Conservation (phyloP, 2,329 filamentous ascomycete genomes). For the Cytospora leucostoma region DNA sequence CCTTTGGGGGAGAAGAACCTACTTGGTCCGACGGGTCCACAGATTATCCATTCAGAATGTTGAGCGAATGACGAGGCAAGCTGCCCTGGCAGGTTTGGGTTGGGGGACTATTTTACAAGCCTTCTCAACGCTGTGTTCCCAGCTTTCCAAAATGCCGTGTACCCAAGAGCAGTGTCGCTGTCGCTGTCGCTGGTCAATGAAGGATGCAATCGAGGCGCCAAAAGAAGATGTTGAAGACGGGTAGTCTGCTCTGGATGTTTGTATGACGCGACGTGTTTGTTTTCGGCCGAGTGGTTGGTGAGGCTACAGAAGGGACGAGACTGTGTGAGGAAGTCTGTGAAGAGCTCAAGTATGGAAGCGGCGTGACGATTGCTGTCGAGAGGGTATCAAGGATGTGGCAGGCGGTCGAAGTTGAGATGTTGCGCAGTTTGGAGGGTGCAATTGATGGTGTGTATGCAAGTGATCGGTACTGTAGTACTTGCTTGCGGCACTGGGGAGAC, state of each 20-base stretch:
- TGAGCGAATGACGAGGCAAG: slow-evolving; percentile 26
- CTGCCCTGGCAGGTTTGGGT: slow-evolving; percentile 17
- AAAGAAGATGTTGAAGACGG: neutral
- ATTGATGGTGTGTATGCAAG: slow-evolving; percentile 6
- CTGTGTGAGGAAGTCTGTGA: neutral
- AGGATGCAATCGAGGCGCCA: slow-evolving; percentile 6
- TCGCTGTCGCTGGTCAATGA: slow-evolving; percentile 9
- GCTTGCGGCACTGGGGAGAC: neutral
- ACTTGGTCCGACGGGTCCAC: slow-evolving; percentile 87
- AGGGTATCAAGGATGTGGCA: neutral
- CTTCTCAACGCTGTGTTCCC: slow-evolving; percentile 22
- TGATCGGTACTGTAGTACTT: slow-evolving; percentile 9
- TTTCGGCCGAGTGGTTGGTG: neutral
- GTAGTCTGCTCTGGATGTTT: neutral
- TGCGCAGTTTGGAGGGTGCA: neutral
- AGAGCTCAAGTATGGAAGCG: neutral
- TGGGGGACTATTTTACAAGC: slow-evolving; percentile 6
- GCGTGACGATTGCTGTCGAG: neutral
- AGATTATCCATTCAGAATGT: slow-evolving; percentile 59
- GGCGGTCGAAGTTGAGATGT: slow-evolving; percentile 3
- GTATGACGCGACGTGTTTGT: neutral
- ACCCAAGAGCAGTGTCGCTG: slow-evolving; percentile 15
- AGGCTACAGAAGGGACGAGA: neutral
- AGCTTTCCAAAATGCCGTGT: slow-evolving; percentile 18
- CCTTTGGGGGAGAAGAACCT: slow-evolving; percentile 40